Evolutionary conservation across 805 yeast species (phyloP).

Genomic region (Brettanomyces nanus): DNA sequence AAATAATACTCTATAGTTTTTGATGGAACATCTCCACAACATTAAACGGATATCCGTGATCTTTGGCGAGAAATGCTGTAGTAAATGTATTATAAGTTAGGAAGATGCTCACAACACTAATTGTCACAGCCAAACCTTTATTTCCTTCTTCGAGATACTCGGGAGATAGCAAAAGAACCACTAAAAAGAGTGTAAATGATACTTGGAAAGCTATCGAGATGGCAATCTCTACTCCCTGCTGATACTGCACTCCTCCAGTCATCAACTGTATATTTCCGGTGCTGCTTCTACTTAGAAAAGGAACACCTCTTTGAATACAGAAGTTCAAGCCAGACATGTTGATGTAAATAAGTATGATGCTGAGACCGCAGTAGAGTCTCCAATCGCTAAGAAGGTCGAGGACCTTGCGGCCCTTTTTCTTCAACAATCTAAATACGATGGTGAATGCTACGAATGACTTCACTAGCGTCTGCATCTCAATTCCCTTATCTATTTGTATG

Average conservation of each 20-base stretch:
- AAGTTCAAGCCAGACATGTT: constrained; percentile 60
- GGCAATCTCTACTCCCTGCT: constrained; percentile 61
- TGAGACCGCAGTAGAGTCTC: constrained; percentile 15
- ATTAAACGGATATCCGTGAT: constrained; percentile 40
- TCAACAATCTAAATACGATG: constrained; percentile 1
- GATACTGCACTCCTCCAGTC: constrained; percentile 60
- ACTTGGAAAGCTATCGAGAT: constrained; percentile 45
- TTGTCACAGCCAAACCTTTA: constrained; percentile 11
- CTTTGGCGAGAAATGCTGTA: constrained; percentile 37
- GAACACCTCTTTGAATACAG: constrained; percentile 50
- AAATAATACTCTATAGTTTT: background rate
- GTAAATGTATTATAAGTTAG: constrained; percentile 33
- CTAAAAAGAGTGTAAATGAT: constrained; percentile 33
- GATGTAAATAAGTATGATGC: constrained; percentile 32
- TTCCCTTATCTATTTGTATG: constrained; percentile 1
- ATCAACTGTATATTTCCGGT: constrained; percentile 38
- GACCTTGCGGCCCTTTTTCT: background rate
- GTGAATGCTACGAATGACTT: constrained; percentile 3
- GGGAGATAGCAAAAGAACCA: constrained; percentile 28
- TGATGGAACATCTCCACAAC: constrained; percentile 10
- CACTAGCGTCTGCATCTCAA: background rate
- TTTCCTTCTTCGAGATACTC: constrained; percentile 1
- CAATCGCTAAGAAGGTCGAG: constrained; percentile 1
- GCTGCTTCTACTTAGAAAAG: constrained; percentile 49
- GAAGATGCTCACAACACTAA: constrained; percentile 27